These are phyloP conservation scores for Peniophora sp. DNA, from an alignment of 1,284 basidiomycete species.

Conservation along the genomic window DNA sequence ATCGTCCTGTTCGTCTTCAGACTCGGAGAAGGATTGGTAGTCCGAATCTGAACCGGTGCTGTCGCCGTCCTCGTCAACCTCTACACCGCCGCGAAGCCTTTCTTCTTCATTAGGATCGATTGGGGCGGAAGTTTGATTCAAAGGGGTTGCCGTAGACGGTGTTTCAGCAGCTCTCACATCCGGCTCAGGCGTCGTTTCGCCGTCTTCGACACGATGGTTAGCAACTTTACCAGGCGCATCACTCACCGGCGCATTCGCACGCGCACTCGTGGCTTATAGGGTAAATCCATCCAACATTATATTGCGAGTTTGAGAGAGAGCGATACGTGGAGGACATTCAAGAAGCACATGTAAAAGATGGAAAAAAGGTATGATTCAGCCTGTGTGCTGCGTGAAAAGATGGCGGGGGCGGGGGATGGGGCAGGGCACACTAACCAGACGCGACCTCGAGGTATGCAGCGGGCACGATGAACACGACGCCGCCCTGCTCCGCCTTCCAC, in stretches of 20 bases:
- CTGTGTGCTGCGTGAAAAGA: constrained; percentile 31
- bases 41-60: constrained; percentile 27
- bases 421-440: constrained; percentile 66
- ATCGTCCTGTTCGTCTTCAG: constrained; percentile 36
- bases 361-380: constrained; percentile 52
- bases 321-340: constrained; percentile 7
- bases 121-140: too few relatives aligned
- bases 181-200: too few relatives aligned
- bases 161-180: too few relatives aligned
- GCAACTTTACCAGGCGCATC: neutral
- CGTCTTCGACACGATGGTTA: too few relatives aligned
- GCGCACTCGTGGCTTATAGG: too few relatives aligned
- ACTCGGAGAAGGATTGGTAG: constrained; percentile 30
- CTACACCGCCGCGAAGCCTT: neutral
- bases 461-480: constrained; percentile 81
- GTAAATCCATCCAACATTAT: neutral
- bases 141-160: too few relatives aligned
- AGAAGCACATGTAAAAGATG: constrained; percentile 38
- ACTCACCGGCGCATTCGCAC: too few relatives aligned
- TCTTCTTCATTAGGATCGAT: too few relatives aligned
- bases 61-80: constrained; percentile 12
- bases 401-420: neutral
- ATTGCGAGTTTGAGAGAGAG: constrained; percentile 18
- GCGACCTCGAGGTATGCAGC: constrained; percentile 79
- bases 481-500: constrained; percentile 89